These are phyloP conservation scores for Naganishia vishniacii DNA, from an alignment of 768 basidiomycete species.

Conservation along the genomic window DNA sequence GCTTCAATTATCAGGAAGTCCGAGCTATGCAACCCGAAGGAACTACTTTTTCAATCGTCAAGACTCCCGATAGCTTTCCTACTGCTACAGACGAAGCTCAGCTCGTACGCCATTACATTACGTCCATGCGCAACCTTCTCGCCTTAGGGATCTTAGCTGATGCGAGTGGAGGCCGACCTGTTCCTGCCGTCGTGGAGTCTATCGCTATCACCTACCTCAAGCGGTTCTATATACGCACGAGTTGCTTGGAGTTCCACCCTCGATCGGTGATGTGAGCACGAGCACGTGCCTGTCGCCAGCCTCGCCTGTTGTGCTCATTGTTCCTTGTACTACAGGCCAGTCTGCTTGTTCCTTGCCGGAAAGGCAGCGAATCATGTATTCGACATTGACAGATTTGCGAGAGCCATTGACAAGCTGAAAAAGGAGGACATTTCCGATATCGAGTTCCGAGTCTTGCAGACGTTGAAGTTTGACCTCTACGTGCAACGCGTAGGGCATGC, in stretches of 20 bases:
- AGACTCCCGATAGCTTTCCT: conserved; percentile 51
- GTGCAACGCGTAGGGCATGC: conserved; percentile 51
- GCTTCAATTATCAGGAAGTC: neutral
- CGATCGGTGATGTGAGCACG: conserved; percentile 82
- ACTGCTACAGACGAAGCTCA: conserved; percentile 74
- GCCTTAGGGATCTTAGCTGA: conserved; percentile 50
- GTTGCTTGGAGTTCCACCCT: conserved; percentile 99
- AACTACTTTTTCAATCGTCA: conserved; percentile 14
- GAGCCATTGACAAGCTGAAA: conserved; percentile 72
- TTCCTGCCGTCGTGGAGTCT: conserved; percentile 87
- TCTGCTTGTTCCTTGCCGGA: conserved; percentile 86
- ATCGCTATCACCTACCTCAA: conserved; percentile 89
- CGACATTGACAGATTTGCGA: conserved; percentile 74
- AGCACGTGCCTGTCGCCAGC: neutral
- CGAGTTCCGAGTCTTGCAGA: conserved; percentile 93
- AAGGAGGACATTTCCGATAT: conserved; percentile 83
- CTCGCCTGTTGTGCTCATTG: neutral
- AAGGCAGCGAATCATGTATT: conserved; percentile 97
- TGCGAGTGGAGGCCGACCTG: conserved; percentile 56
- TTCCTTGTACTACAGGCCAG: conserved; percentile 63
- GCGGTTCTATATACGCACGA: conserved; percentile 93
- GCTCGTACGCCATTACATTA: conserved; percentile 80
- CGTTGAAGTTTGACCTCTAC: conserved; percentile 86
- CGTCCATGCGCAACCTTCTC: conserved; percentile 76
- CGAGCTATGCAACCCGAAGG: conserved; percentile 31